These are phyloP conservation scores for Kockiozyma suomiensis DNA, from an alignment of 805 yeast species.

Conservation along the genomic window DNA sequence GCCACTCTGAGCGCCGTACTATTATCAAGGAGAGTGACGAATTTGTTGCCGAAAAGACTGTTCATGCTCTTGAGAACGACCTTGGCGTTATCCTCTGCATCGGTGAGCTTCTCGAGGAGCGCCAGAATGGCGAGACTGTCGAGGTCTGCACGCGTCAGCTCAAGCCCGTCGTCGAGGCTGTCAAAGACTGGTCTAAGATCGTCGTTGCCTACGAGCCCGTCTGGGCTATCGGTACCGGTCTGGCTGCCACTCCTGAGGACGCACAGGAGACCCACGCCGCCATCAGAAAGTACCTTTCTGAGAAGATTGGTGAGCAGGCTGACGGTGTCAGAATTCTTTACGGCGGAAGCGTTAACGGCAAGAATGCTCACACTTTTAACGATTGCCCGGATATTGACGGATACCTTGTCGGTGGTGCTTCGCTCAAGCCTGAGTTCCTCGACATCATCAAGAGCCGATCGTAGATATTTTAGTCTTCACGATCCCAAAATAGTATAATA, in stretches of 20 bases:
- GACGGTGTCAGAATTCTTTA: constrained; percentile 83
- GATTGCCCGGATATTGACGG: constrained; percentile 95
- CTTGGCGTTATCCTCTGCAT: constrained; percentile 91
- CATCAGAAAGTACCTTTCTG: constrained; percentile 80
- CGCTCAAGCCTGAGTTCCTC: constrained; percentile 95
- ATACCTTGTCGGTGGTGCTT: constrained; percentile 99
- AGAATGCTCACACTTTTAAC: constrained; percentile 86
- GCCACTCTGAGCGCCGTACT: constrained; percentile 99
- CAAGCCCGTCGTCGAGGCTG: constrained; percentile 78
- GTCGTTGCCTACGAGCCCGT: constrained; percentile 99
- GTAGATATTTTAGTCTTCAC: constrained; percentile 4
- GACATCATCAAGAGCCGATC: constrained; percentile 70
- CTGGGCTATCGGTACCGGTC: constrained; percentile 99
- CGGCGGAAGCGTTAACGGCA: constrained; percentile 98
- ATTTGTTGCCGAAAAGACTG: constrained; percentile 89
- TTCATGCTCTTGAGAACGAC: constrained; percentile 89
- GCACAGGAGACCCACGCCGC: constrained; percentile 93
- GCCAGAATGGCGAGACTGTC: constrained; percentile 84
- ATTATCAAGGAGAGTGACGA: constrained; percentile 81
- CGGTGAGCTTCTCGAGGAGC: constrained; percentile 81
- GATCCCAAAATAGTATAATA: too few species aligned
- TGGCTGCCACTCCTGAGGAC: constrained; percentile 97
- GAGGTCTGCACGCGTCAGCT: constrained; percentile 87
- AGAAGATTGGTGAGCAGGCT: constrained; percentile 81
- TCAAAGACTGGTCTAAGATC: constrained; percentile 85